phyloP scores from a whole-genome alignment of 1,139 yeast species.

The Pichia sp. region DNA sequence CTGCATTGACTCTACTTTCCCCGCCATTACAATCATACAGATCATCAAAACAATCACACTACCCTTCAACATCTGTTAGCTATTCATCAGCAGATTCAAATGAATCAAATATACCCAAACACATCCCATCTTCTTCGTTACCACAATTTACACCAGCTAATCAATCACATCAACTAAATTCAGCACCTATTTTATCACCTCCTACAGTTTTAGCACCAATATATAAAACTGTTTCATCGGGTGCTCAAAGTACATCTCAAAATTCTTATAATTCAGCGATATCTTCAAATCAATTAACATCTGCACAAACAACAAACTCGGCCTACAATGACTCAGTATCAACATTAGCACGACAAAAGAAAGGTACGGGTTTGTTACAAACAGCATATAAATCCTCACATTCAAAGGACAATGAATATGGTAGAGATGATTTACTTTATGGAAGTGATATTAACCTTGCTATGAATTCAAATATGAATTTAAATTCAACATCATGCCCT shows the following conservation, averaged over 20 bases:
- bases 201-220: constrained; percentile 11
- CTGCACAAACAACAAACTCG: not conserved
- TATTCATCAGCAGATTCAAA: not conserved
- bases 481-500: not conserved
- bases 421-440: too few relatives aligned
- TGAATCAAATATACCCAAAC: not conserved
- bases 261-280: not conserved
- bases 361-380: too few relatives aligned
- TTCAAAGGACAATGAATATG: too few relatives aligned
- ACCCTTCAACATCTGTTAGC: constrained; percentile 5
- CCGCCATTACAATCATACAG: not conserved
- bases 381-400: too few relatives aligned
- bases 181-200: constrained; percentile 3
- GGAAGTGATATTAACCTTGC: too few relatives aligned
- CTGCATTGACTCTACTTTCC: not conserved
- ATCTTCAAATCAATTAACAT: too few relatives aligned
- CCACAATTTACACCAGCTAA: constrained; percentile 7
- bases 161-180: not conserved
- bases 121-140: not conserved
- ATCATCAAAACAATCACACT: constrained; percentile 2
- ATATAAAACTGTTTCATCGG: constrained; percentile 3
- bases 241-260: constrained; percentile 1
- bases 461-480: not conserved
- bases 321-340: not conserved
- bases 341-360: too few relatives aligned